Base-by-base conservation (phyloP, 345 rosid genomes). In the Turritis glabra region DNA sequence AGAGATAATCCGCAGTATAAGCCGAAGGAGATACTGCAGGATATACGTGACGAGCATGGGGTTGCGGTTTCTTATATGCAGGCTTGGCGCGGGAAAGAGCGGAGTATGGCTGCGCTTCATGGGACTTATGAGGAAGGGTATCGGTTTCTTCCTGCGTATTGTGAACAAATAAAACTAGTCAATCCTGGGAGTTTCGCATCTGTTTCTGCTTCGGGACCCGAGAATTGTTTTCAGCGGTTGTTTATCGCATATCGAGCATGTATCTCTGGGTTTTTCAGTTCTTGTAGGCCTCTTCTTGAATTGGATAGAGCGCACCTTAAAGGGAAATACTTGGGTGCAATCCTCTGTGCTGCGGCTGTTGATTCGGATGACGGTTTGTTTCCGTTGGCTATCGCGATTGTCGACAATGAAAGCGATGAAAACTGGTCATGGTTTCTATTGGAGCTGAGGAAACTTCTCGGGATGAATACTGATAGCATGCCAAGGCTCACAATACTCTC, bases 61-160 rank as follows among this genome's bases (percentile, higher is more conserved):
- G 99, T 95, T 81, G 94, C 96, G 2, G 99, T 95, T 56, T 95
- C 99, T 68, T 95, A 95, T 75, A 95, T 95, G 99, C 99, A 95
- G 80, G 99, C 99, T 55, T 95, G 99, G 99, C 99, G 99, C 2
- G 99, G 99, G 73, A 95, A 95, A 81, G 99, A 95, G 80, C 89
- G 99, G 14, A 88, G 96, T 80, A 95, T 95, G 99, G 99, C 99
- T 48, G 92, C 99, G 14, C 99, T 95, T 77, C 98, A 95, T 52
- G 99, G 99, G 29, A 95, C 99, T 43, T 95, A 81, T 64, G 99
- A 95, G 80, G 99, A 95, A 85, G 99, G 99, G 22, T 95, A 84
- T 80, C 85, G 85, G 62, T 85, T 92, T 76, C 96, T 95, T 54
- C 96, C 99, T 74, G 84, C 87, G 11, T 95, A 95, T 47, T 95